phyloP scores from a whole-genome alignment of 2,329 filamentous ascomycete genomes.

The Penicillium concentricum region DNA sequence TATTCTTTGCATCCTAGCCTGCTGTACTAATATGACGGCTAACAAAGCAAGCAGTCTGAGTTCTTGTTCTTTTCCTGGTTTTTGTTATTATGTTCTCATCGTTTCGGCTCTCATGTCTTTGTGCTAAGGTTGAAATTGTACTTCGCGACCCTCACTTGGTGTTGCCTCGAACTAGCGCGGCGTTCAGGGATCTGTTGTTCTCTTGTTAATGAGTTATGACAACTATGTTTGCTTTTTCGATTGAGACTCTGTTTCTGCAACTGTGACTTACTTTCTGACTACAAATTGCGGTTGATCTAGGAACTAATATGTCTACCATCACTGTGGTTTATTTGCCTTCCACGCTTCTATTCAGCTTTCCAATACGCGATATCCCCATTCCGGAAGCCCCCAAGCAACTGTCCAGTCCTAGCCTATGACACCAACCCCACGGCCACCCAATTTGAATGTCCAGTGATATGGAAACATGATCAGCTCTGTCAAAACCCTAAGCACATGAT shows the following conservation, averaged over 20 bases:
- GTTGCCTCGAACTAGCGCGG: neutral
- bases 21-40: constrained; percentile 10
- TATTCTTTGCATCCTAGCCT: neutral
- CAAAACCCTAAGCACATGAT: neutral
- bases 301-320: neutral
- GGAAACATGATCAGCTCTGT: neutral
- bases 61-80: neutral
- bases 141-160: neutral
- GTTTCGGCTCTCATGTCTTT: neutral
- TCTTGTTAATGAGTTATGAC: constrained; percentile 1
- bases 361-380: neutral
- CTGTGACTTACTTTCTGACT: constrained; percentile 4
- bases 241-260: neutral
- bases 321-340: neutral
- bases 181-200: neutral
- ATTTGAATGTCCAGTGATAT: neutral
- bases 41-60: neutral
- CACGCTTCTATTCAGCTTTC: neutral
- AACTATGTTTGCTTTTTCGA: neutral
- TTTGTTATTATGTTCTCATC: neutral
- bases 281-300: neutral
- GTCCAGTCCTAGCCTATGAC: neutral
- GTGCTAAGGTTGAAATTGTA: neutral
- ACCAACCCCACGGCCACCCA: neutral
- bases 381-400: neutral